Evolutionary conservation across 108 stramenopile genomes (phyloP), one percentile per base, ranked within the genome.

Genomic region (Bacterosira constricta): DNA sequence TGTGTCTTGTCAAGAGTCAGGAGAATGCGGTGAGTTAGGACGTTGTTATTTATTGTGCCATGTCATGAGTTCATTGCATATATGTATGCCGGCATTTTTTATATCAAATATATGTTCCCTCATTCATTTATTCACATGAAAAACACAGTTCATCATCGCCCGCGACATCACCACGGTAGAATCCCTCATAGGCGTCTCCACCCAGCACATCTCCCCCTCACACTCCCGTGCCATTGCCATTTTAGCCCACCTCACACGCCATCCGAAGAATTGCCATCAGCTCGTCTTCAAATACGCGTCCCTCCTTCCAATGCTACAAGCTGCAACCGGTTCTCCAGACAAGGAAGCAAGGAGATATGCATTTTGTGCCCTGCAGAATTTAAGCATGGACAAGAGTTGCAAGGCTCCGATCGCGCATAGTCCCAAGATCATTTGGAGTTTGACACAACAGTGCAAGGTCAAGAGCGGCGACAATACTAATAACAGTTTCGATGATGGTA

Each of bases 291-390:
- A 87, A 34, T 59, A 79, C 45, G 49, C 32, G 17, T 51, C 45
- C 4, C 66, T 91, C 0, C 71, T 94, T n/a, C 85, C 85, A 1
- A 81, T 80, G 37, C 72, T 94, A 13, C 86, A 89, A 25, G 66
- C 51, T 17, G 89, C 89, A 4, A 84, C 85, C 13, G 49, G 64
- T 27, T 91, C 93, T 1, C 34, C 74, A 6, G 81, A 82, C 62
- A 56, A 75, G 10, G 83, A 87, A 8, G 69, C 75, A 13, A 80
- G 90, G 13, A 68, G 78, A n/a, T 80, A 85, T 62, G 84, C 89
- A 12, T 82, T 87, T 52, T 89, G 73, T 50, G 86, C 90, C 47
- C 39, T 94, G 21, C 93, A 94, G 60, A 94, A 94, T 47, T 73
- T 94, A 2, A 83, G 89, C 13, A 83, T 89, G 63, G 88, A 91